These are phyloP conservation scores for Neltuma alba DNA, from an alignment of 306 rosid species.

Conservation along the genomic window DNA sequence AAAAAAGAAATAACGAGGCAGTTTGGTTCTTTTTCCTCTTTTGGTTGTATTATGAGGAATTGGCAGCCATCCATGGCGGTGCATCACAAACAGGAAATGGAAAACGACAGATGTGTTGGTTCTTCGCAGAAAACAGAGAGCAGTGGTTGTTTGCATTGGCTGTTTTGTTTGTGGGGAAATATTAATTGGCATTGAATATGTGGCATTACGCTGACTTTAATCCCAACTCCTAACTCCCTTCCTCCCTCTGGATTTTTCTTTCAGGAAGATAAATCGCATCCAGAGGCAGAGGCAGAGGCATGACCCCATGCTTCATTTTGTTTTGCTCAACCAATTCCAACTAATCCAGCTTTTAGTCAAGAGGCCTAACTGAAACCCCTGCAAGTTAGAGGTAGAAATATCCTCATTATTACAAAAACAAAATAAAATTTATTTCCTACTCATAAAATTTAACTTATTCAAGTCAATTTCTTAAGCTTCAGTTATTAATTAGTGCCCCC, in stretches of 20 bases:
- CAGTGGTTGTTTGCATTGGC: neutral
- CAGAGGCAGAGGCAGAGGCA: neutral
- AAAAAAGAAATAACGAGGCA: neutral
- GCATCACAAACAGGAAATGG: neutral
- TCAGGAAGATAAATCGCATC: neutral
- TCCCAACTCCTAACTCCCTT: neutral
- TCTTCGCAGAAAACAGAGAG: neutral
- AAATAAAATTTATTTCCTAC: too few species aligned
- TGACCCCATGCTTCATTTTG: neutral
- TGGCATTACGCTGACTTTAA: neutral
- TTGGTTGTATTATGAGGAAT: slow-evolving; percentile 31
- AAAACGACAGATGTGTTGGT: slow-evolving; percentile 33
- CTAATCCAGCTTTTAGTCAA: neutral
- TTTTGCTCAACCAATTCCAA: neutral
- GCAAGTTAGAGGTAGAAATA: neutral
- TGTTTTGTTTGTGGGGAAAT: neutral
- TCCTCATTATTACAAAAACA: too few species aligned
- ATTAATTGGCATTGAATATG: slow-evolving; percentile 4
- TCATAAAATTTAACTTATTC: too few species aligned
- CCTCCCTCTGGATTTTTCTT: neutral
- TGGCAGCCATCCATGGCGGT: slow-evolving; percentile 10
- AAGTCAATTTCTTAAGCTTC: too few species aligned
- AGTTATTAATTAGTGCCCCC: too few species aligned
- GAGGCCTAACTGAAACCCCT: neutral
- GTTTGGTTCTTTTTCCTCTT: neutral